Conservation (phyloP, 148 eudicot species). For the Chenopodium suecicum region DNA sequence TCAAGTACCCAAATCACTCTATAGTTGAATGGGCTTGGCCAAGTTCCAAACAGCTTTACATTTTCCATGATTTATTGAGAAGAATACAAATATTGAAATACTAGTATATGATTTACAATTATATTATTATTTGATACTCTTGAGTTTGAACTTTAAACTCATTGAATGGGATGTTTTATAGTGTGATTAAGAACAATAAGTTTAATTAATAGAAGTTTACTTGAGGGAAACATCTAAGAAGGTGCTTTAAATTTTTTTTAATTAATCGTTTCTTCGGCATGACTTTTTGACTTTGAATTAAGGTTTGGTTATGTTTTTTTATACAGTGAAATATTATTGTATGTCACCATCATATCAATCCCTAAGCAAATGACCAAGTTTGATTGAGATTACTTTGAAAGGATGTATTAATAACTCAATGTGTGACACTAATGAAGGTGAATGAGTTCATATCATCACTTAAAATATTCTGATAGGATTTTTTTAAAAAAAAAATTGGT, state of each 20-base stretch:
- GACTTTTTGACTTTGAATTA: background rate
- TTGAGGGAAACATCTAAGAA: conserved; percentile 1
- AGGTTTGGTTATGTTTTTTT: background rate
- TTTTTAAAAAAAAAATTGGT: no score
- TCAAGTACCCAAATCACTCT: conserved; percentile 32
- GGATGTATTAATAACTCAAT: no score
- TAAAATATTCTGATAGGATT: no score
- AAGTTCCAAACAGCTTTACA: conserved; percentile 23
- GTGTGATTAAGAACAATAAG: background rate
- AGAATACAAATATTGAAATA: background rate
- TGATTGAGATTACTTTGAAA: no score
- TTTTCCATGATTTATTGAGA: conserved; percentile 7
- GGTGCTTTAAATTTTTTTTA: background rate
- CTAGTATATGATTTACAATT: background rate
- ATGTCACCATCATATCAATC: no score
- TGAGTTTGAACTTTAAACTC: background rate
- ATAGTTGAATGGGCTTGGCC: conserved; percentile 28
- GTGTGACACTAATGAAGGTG: no score
- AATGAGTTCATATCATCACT: no score
- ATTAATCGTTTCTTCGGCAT: no score
- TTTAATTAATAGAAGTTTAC: conserved; percentile 1
- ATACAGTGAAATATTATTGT: no score
- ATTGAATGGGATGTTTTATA: background rate
- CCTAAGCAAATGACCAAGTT: no score
- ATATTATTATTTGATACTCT: background rate